phyloP scores from a whole-genome alignment of 345 rosid species.

The Cardamine occulta region DNA sequence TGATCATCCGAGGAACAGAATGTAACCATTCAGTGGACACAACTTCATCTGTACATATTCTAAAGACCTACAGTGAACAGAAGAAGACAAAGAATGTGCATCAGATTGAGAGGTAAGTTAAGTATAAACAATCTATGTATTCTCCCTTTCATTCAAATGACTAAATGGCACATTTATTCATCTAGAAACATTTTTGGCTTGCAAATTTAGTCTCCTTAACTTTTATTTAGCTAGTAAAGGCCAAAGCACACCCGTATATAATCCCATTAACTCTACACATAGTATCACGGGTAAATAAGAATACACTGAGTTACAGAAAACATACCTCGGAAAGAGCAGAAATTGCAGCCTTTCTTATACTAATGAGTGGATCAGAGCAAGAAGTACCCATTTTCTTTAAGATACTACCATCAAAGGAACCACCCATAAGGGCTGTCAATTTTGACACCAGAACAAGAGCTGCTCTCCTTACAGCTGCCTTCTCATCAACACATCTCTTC shows the following conservation, averaged over 20 bases:
- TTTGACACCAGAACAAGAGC: constrained; percentile 73
- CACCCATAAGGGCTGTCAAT: constrained; percentile 65
- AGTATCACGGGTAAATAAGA: constrained; percentile 2
- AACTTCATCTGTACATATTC: constrained; percentile 63
- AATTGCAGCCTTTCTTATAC: constrained; percentile 87
- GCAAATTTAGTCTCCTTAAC: constrained; percentile 8
- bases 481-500: constrained; percentile 86
- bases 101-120: constrained; percentile 1
- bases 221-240: constrained; percentile 12
- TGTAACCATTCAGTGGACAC: constrained; percentile 87
- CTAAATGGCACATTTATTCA: constrained; percentile 13
- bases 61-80: constrained; percentile 60
- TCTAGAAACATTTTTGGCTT: background rate
- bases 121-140: constrained; percentile 2
- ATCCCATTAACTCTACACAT: background rate
- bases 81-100: constrained; percentile 24
- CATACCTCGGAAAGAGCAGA: constrained; percentile 91
- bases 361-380: constrained; percentile 92
- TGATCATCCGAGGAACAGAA: constrained; percentile 79
- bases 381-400: constrained; percentile 82
- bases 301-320: constrained; percentile 23
- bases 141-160: background rate
- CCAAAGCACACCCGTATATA: constrained; percentile 9
- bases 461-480: constrained; percentile 81
- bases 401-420: constrained; percentile 66